Conservation (phyloP, 257 asterid species). For the Solanum rostratum region DNA sequence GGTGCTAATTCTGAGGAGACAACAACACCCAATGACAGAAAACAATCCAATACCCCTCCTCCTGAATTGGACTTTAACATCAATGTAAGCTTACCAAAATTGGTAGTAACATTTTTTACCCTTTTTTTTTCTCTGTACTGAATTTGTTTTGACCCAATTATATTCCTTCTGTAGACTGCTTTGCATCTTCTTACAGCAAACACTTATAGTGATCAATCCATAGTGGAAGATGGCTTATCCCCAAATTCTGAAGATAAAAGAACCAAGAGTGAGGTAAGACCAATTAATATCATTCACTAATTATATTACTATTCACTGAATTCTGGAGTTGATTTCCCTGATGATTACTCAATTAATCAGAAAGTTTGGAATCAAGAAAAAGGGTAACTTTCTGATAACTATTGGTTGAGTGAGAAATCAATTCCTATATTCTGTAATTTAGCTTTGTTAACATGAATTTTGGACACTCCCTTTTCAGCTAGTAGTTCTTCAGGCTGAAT, state of each 20-base stretch:
- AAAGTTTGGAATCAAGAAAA: not conserved
- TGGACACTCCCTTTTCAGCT: conserved; percentile 12
- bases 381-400: not conserved
- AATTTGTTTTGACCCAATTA: not conserved
- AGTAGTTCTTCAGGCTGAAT: conserved; percentile 46
- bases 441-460: not conserved
- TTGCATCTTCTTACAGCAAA: conserved; percentile 65
- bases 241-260: conserved; percentile 34
- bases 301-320: too few relatives aligned
- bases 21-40: conserved; percentile 2
- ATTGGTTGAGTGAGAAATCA: not conserved
- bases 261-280: conserved; percentile 46
- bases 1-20: not conserved
- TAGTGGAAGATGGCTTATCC: conserved; percentile 39
- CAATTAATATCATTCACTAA: not conserved
- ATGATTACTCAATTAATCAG: not conserved
- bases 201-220: conserved; percentile 49
- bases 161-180: conserved; percentile 36
- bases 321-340: not conserved
- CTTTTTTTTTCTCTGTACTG: not conserved
- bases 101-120: not conserved
- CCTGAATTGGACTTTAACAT: conserved; percentile 43
- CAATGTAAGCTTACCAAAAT: conserved; percentile 30
- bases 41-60: conserved; percentile 8
- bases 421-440: not conserved